Evolutionary conservation across 2,329 filamentous ascomycete species (phyloP), one percentile per base, ranked within the genome.

Genomic region (Apiospora phragmitis): DNA sequence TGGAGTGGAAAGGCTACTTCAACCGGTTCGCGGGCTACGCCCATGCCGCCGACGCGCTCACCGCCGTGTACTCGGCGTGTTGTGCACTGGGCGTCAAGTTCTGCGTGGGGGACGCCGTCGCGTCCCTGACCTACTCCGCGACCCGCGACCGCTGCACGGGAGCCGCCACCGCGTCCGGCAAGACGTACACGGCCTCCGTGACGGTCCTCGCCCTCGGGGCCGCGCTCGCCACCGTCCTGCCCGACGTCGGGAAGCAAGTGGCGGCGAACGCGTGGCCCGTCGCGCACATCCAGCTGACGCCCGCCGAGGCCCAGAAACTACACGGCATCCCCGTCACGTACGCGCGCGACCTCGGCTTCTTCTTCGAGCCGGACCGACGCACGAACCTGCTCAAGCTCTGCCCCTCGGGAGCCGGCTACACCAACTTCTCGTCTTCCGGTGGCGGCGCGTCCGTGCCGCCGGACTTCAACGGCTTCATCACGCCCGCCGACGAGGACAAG

Each of bases 311-410:
- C 0, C 82, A 84, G 3, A 80, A 79, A 6, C 83, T 92, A 1
- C 84, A 85, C 1, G 87, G 87, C 2, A 88, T 91, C 14, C 89
- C 90, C 0, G 87, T 90, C 0, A 89, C 86, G 0, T 89, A 90
- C 68, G 86, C 86, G 1, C 85, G 89, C 1, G 89, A 91, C 72
- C 80, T 91, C 0, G 89, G 89, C 0, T 91, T 91, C 81, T 89
- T 90, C 79, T 91, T 91, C 70, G 90, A 91, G 77, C 89, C 90
- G 0, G 89, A 91, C 73, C 85, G 83, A 0, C 82, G 84, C 72
- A 90, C 88, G 0, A 84, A 85, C 29, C 77, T 90, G 5, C 79
- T 91, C 59, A 91, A 92, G 79, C 75, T 92, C 12, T 91, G 88
- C 73, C 87, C 88, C 0, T 84, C 87, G 77, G 88, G 88, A 1